Evolutionary conservation across 1,139 yeast genomes (phyloP), one percentile per base, ranked within the genome.

Genomic region (Suhomyces terraborum): DNA sequence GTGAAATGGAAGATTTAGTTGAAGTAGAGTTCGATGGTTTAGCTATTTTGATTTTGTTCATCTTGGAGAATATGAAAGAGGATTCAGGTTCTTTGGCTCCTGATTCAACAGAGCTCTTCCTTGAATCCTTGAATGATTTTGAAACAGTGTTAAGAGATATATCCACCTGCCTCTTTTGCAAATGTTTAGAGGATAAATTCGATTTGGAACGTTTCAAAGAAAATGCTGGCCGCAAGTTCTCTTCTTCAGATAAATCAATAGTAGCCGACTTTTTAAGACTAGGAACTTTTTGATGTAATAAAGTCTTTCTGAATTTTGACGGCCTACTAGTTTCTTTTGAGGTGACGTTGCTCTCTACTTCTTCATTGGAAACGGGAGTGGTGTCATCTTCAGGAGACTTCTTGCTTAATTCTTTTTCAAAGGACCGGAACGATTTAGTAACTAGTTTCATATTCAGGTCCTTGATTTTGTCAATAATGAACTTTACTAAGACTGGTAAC

Each of bases 141-240:
- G 36, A 38, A 8, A 9, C n/a, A 2, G 25, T 8, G 16, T 19
- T 21, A 7, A 54, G 41, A 0, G 73, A 61, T 51, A 76, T 62
- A 39, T 76, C 80, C n/a, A 76, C 74, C 49, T 75, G 76, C 35
- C 80, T 54, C 45, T 70, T 68, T 27, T 73, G 69, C 33, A 76
- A 51, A 42, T 66, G 64, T 27, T 65, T 69, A 0, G 79, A 59
- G 3, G 73, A 67, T 46, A 75, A 58, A 39, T 62, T 69, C 0
- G 78, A 72, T 41, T 66, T 72, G 1, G 78, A 69, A 38, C 78
- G 56, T 34, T 66, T 69, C 16, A 74, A 53, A 22, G 62, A 52
- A 32, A 63, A 51, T 2, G 67, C 64, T 1, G 71, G 73, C 24
- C 59, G 49, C 40, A 65, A 51, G 19, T 59, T 58, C 4, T 56